Evolutionary conservation across 1,284 basidiomycete genomes (phyloP), one percentile per base, ranked within the genome.

Genomic region (Phaffia rhodozyma): DNA sequence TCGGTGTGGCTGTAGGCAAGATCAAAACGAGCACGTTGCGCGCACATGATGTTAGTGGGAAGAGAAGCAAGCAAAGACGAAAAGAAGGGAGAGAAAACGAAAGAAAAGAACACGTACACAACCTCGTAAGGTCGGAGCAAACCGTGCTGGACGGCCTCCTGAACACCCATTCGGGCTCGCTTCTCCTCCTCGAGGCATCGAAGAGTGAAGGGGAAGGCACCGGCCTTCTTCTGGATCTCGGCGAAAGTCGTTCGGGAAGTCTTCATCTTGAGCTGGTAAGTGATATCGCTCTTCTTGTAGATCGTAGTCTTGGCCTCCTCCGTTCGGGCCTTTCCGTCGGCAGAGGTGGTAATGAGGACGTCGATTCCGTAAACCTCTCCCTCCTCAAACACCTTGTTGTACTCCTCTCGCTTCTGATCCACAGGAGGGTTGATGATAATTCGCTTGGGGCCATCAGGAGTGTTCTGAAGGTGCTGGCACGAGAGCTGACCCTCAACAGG

Each of bases 211-310:
- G 94, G 94, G 85, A 98, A 98, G 7, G 90, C 83, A 32, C 93
- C 94, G 47, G 94, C 89, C 70, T 97, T 97, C 82, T 93, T 94
- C 78, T 94, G 89, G 72, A 97, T 89, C 78, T 97, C 94, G 60
- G 87, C 87, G 78, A 96, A 97, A 56, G 96, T 87, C 43, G 87
- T 84, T 70, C 94, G 86, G 60, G 92, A 93, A 62, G 89, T 94
- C 80, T 94, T 96, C 85, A 96, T 87, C 82, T 97, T 98, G 72
- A 97, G 83, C 75, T 93, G 89, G 79, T 97, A 98, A 60, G 89
- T 94, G 68, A 93, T 82, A 52, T 83, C 79, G 61, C 84, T 84
- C 73, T 90, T 85, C 77, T 96, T 91, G 82, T 89, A 97, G 74
- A 98, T 86, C 50, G 89, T 90, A 59, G 92, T 96, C 73, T 89